phyloP scores from a whole-genome alignment of 2,329 filamentous ascomycete species.

The Ceratocystiopsis sp. region DNA sequence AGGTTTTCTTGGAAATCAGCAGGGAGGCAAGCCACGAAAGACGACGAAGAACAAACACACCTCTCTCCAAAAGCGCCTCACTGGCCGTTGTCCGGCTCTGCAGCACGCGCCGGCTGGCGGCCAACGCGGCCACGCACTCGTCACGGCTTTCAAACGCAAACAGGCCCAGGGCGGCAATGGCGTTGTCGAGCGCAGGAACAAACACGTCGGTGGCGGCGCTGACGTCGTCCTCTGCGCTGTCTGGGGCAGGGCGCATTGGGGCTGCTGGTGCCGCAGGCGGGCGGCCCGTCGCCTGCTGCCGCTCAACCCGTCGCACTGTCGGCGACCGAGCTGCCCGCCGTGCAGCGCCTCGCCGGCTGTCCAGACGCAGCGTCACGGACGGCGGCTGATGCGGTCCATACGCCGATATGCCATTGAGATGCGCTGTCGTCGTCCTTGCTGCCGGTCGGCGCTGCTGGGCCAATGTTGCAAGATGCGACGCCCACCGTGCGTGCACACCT shows the following conservation, averaged over 20 bases:
- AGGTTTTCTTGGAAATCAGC: constrained; percentile 9
- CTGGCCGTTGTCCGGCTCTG: not conserved
- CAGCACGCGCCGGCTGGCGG: not conserved
- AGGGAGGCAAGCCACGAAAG: too few relatives aligned
- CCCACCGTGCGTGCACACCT: too few relatives aligned
- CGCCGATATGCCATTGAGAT: too few relatives aligned
- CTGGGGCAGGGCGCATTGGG: too few relatives aligned
- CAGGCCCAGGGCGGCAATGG: not conserved
- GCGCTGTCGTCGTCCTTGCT: too few relatives aligned
- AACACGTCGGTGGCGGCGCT: not conserved
- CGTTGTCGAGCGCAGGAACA: not conserved
- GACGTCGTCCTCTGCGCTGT: not conserved
- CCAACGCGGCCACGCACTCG: constrained; percentile 3
- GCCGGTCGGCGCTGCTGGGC: too few relatives aligned
- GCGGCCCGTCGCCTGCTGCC: not conserved
- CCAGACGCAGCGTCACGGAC: too few relatives aligned
- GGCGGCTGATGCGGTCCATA: too few relatives aligned
- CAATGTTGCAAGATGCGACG: too few relatives aligned
- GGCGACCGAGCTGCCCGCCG: not conserved
- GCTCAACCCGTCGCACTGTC: not conserved
- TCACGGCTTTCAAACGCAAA: not conserved
- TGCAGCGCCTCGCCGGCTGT: not conserved
- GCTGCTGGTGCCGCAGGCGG: not conserved
- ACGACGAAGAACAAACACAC: not conserved
- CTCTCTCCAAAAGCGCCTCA: not conserved